Conservation (phyloP, 345 rosid genomes). For the Salix suchowensis region DNA sequence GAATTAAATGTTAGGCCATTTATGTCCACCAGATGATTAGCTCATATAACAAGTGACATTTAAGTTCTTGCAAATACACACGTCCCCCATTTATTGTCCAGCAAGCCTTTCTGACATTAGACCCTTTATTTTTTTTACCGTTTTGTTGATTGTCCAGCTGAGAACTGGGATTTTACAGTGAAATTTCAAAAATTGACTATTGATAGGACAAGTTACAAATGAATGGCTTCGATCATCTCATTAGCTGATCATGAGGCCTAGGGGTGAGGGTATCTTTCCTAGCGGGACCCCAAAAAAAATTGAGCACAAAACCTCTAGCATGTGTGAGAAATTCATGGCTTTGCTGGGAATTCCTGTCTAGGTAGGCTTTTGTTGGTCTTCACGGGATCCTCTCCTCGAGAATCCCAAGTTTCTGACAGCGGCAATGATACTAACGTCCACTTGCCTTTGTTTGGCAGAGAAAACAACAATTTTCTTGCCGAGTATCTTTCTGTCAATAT, state of each 20-base stretch:
- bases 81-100: background rate
- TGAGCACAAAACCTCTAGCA: constrained; percentile 17
- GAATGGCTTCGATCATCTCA: background rate
- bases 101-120: background rate
- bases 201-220: background rate
- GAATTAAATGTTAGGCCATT: background rate
- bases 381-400: constrained; percentile 18
- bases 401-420: constrained; percentile 9
- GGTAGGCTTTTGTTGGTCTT: background rate
- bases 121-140: background rate
- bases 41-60: background rate
- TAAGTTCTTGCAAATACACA: background rate
- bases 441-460: constrained; percentile 26
- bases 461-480: constrained; percentile 20
- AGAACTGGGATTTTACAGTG: background rate
- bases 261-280: background rate
- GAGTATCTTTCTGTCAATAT: constrained; percentile 31
- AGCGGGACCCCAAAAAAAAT: constrained; percentile 12
- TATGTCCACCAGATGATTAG: background rate
- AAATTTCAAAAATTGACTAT: background rate
- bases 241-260: background rate
- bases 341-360: constrained; percentile 15
- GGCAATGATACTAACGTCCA: constrained; percentile 20
- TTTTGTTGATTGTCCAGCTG: background rate
- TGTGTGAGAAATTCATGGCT: constrained; percentile 25